A percentile compares a stretch with the other conserved stretches of the same genome.
phyloP scores from a whole-genome alignment of 805 yeast genomes.

The Pichia insulana region DNA sequence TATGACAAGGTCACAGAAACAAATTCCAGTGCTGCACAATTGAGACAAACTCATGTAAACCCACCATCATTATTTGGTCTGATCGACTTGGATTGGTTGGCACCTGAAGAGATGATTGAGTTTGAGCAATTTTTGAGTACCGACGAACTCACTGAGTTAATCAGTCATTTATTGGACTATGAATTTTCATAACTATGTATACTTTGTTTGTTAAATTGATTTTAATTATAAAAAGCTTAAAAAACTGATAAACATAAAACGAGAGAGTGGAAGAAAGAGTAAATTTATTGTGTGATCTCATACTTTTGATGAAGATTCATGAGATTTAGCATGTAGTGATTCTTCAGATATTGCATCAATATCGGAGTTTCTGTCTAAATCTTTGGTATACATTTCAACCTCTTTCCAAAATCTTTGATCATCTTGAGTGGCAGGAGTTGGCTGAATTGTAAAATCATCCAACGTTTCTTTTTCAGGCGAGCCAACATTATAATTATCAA shows the following conservation, averaged over 20 bases:
- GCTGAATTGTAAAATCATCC: conserved; percentile 5
- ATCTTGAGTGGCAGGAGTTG: conserved; percentile 10
- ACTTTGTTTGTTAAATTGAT: neutral
- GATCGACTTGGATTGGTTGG: conserved; percentile 1
- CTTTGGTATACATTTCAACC: conserved; percentile 24
- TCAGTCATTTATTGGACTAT: neutral
- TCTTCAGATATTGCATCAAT: neutral
- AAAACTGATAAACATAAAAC: too few species aligned
- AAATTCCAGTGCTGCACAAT: neutral
- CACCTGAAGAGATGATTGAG: conserved; percentile 1
- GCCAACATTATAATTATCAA: neutral
- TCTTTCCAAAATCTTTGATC: conserved; percentile 25
- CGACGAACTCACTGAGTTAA: conserved; percentile 2
- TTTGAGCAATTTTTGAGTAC: neutral
- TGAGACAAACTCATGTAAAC: too few species aligned
- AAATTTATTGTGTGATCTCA: too few species aligned
- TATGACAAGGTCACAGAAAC: conserved; percentile 21
- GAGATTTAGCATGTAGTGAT: too few species aligned
- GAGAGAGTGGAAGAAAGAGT: too few species aligned
- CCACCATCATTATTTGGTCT: neutral
- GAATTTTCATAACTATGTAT: neutral
- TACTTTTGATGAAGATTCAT: too few species aligned
- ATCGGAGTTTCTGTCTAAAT: conserved; percentile 16
- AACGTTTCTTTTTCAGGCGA: neutral
- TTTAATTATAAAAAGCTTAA: too few species aligned